A percentile compares a stretch with the other conserved stretches of the same genome.
Evolutionary conservation across 352 stramenopile species (phyloP).

Genomic region (Phytophthora hibernalis): DNA sequence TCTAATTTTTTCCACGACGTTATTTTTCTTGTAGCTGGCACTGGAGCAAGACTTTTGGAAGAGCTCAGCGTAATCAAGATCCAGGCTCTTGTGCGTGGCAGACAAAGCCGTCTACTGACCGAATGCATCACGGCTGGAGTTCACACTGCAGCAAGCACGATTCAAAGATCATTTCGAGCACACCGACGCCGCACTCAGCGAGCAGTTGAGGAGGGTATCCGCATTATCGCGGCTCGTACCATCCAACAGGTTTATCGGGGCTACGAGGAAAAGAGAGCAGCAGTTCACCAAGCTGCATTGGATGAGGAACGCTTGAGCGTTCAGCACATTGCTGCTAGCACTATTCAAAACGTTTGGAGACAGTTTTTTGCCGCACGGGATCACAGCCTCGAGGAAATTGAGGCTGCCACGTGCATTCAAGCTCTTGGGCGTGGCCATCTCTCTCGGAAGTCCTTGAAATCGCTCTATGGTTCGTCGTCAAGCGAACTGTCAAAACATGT

Average conservation of each 20-base stretch:
- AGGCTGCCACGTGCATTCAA: constrained; percentile 79
- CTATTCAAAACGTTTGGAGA: constrained; percentile 62
- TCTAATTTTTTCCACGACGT: background rate
- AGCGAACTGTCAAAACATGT: constrained; percentile 32
- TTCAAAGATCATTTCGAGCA: constrained; percentile 55
- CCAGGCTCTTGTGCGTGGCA: constrained; percentile 68
- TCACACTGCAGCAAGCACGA: constrained; percentile 50
- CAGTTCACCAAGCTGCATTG: constrained; percentile 38
- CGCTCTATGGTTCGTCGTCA: constrained; percentile 37
- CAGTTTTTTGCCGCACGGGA: constrained; percentile 29
- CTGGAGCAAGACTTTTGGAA: constrained; percentile 58
- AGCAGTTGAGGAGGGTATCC: constrained; percentile 37
- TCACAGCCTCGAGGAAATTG: constrained; percentile 40
- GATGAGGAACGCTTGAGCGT: constrained; percentile 48
- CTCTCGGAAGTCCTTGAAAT: constrained; percentile 55
- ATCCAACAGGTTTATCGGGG: constrained; percentile 58
- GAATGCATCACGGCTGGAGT: constrained; percentile 55
- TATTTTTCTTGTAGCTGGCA: constrained; percentile 31
- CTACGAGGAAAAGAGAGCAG: constrained; percentile 26
- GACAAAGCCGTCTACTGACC: constrained; percentile 56
- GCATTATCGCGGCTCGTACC: constrained; percentile 55
- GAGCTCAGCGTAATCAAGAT: constrained; percentile 62
- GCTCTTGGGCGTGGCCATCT: constrained; percentile 65
- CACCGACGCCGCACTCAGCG: constrained; percentile 18
- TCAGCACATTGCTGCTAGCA: constrained; percentile 61